Evolutionary conservation across 805 yeast genomes (phyloP).

Genomic region (Isabelozyma rhagii): DNA sequence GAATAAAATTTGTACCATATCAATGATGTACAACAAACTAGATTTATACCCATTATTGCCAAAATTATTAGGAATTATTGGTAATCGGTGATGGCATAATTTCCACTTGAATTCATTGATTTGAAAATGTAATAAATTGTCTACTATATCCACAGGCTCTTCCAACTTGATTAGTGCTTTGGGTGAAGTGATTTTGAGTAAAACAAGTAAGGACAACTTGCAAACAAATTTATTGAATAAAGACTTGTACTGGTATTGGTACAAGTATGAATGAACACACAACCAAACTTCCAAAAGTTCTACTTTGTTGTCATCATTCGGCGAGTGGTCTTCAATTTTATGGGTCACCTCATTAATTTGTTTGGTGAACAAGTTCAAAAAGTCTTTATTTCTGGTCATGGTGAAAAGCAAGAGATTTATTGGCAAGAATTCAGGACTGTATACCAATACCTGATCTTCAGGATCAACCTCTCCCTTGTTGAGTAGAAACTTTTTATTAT

Average conservation of each 20-base stretch:
- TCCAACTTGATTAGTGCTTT: background rate
- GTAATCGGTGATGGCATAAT: conserved; percentile 37
- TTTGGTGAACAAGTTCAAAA: conserved; percentile 11
- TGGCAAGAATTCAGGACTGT: conserved; percentile 15
- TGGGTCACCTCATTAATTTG: conserved; percentile 7
- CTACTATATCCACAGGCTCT: background rate
- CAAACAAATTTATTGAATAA: conserved; percentile 19
- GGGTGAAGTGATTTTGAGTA: conserved; percentile 13
- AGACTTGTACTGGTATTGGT: conserved; percentile 35
- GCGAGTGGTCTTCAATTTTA: conserved; percentile 11
- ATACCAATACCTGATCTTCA: conserved; percentile 7
- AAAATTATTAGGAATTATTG: conserved; percentile 26
- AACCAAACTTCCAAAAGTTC: conserved; percentile 31
- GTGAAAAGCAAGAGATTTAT: conserved; percentile 10
- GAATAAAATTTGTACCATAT: conserved; percentile 24
- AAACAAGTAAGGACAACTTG: conserved; percentile 22
- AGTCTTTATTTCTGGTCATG: conserved; percentile 12
- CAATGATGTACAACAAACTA: conserved; percentile 30
- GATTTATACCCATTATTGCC: conserved; percentile 24
- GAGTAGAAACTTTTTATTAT: conserved; percentile 5
- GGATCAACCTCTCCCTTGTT: conserved; percentile 3
- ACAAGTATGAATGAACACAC: conserved; percentile 34
- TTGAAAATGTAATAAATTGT: conserved; percentile 9
- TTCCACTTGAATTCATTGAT: conserved; percentile 41
- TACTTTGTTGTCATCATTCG: conserved; percentile 8